Percentiles rank a stretch among this genome's conserved stretches.
Conservation (phyloP, 345 rosid genomes). For the Salix caprea region DNA sequence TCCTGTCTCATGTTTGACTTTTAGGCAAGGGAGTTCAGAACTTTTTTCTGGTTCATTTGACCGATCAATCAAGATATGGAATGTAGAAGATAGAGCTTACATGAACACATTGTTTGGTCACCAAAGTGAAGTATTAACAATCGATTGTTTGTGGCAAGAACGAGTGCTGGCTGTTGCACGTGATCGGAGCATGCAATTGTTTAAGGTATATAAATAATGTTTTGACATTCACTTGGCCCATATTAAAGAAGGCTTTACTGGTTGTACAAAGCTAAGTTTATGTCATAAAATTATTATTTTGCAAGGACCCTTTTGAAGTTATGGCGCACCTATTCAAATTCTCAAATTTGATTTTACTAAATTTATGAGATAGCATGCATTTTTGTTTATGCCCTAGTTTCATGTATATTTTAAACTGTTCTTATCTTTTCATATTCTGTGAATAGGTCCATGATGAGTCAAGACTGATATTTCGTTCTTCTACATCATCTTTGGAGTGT, state of each 20-base stretch:
- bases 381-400: background rate
- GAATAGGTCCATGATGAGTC: conserved; percentile 73
- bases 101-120: conserved; percentile 73
- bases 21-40: conserved; percentile 80
- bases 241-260: background rate
- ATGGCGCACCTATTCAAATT: background rate
- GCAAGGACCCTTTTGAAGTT: background rate
- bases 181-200: conserved; percentile 80
- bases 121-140: conserved; percentile 66
- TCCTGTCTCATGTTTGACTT: conserved; percentile 76
- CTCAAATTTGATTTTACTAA: background rate
- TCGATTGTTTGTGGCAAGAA: conserved; percentile 78
- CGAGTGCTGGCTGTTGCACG: conserved; percentile 76
- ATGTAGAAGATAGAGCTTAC: conserved; percentile 81
- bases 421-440: conserved; percentile 16
- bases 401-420: conserved; percentile 1
- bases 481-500: conserved; percentile 80
- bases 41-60: conserved; percentile 98
- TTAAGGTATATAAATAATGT: conserved; percentile 34
- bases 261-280: background rate
- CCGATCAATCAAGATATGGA: conserved; percentile 89
- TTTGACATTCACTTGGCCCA: background rate
- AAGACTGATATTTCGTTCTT: conserved; percentile 71
- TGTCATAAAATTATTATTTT: background rate
- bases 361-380: background rate